Conservation (phyloP, 106 monocot species). For the Dendrobium officinale region DNA sequence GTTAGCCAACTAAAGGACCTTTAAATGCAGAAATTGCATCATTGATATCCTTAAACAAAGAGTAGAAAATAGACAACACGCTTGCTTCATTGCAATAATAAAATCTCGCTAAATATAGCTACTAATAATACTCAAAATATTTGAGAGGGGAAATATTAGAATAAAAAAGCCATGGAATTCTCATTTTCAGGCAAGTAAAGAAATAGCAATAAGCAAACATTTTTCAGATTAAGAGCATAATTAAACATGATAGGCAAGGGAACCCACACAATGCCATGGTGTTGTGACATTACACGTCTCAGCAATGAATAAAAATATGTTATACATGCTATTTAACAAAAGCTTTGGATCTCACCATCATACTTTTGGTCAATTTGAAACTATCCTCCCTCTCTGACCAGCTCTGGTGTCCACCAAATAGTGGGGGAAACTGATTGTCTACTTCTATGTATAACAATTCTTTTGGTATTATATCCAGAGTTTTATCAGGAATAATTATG, state of each 20-base stretch:
- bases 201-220: neutral
- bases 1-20: neutral
- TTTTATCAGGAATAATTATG: slow-evolving; percentile 66
- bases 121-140: neutral
- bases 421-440: slow-evolving; percentile 39
- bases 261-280: neutral
- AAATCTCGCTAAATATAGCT: neutral
- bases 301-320: neutral
- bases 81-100: neutral
- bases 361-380: slow-evolving; percentile 71
- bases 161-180: neutral
- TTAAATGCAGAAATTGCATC: neutral
- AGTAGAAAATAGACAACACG: too few species aligned
- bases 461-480: slow-evolving; percentile 45
- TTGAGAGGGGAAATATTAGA: neutral
- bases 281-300: too few species aligned
- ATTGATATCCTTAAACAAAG: too few species aligned
- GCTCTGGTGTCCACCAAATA: slow-evolving; percentile 92
- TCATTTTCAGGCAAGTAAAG: neutral
- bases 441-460: slow-evolving; percentile 45
- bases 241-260: neutral
- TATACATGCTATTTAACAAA: neutral
- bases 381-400: slow-evolving; percentile 86
- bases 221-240: neutral
- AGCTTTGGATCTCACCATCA: slow-evolving; percentile 54